These are phyloP conservation scores for Diaporthe australafricana DNA, from an alignment of 2,329 filamentous ascomycete genomes.

Conservation along the genomic window DNA sequence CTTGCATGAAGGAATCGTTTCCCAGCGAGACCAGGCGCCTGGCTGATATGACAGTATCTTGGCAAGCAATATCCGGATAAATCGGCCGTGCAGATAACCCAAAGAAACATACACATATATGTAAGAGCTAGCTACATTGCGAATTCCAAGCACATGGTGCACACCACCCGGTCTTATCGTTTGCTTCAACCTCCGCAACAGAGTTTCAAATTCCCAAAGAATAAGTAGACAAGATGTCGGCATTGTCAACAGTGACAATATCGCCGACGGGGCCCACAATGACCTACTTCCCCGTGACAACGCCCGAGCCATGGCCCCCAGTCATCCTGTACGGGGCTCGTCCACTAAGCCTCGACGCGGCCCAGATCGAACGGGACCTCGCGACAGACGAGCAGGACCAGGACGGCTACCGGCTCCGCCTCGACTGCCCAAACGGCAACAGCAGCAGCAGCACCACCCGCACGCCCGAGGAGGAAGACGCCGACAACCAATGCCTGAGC, in stretches of 20 bases:
- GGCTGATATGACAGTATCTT: not conserved
- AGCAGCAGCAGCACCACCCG: not conserved
- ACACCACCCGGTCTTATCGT: not conserved
- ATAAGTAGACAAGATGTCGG: not conserved
- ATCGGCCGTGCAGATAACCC: not conserved
- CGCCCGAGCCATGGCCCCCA: not conserved
- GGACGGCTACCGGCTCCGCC: not conserved
- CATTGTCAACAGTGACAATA: not conserved
- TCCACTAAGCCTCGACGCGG: slow-evolving; percentile 6
- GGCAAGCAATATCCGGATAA: slow-evolving; percentile 6
- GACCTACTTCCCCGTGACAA: not conserved
- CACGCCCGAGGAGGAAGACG: not conserved
- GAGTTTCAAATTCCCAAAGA: not conserved
- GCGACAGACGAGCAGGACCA: not conserved
- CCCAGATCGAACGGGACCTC: not conserved
- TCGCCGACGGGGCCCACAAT: not conserved
- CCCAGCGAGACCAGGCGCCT: not conserved
- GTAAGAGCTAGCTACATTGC: not conserved
- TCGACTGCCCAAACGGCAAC: slow-evolving; percentile 3
- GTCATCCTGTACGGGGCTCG: not conserved
- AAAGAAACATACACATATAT: no score
- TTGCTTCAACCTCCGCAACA: not conserved
- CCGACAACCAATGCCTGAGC: not conserved
- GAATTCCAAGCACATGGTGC: no score
- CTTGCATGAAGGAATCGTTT: not conserved